phyloP scores from a whole-genome alignment of 2,329 filamentous ascomycete genomes.

The Byssoonygena ceratinophila region DNA sequence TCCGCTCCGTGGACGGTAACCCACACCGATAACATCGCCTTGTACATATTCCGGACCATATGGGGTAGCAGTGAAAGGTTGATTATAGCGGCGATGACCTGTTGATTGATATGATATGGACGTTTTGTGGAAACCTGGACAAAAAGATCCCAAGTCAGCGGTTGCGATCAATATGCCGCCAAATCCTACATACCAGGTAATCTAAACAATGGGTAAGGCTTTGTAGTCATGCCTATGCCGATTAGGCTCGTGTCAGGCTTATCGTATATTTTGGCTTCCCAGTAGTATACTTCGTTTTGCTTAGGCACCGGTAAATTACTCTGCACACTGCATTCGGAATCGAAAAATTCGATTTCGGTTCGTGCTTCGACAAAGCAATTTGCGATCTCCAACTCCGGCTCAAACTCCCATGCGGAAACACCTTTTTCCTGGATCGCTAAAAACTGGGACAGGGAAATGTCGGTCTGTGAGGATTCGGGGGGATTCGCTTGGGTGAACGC shows the following conservation, averaged over 20 bases:
- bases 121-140: slow-evolving; percentile 73
- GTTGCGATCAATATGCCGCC: neutral
- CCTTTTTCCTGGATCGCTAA: slow-evolving; percentile 98
- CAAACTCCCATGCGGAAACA: slow-evolving; percentile 99
- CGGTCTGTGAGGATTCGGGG: slow-evolving; percentile 86
- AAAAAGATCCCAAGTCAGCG: slow-evolving; percentile 14
- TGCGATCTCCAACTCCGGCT: slow-evolving; percentile 95
- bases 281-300: slow-evolving; percentile 98
- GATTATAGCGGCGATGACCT: slow-evolving; percentile 79
- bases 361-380: slow-evolving; percentile 96
- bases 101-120: slow-evolving; percentile 86
- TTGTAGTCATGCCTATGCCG: slow-evolving; percentile 89
- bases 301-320: slow-evolving; percentile 95
- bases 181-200: slow-evolving; percentile 62
- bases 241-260: slow-evolving; percentile 82
- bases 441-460: slow-evolving; percentile 95
- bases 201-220: slow-evolving; percentile 90
- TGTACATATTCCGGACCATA: slow-evolving; percentile 82
- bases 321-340: slow-evolving; percentile 93
- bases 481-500: slow-evolving; percentile 91
- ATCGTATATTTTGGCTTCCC: slow-evolving; percentile 97
- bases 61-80: slow-evolving; percentile 68
- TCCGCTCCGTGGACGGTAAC: slow-evolving; percentile 86
- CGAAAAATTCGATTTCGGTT: slow-evolving; percentile 98
- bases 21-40: slow-evolving; percentile 90